Conservation (phyloP, 345 rosid genomes). For the Eutrema heterophyllum region DNA sequence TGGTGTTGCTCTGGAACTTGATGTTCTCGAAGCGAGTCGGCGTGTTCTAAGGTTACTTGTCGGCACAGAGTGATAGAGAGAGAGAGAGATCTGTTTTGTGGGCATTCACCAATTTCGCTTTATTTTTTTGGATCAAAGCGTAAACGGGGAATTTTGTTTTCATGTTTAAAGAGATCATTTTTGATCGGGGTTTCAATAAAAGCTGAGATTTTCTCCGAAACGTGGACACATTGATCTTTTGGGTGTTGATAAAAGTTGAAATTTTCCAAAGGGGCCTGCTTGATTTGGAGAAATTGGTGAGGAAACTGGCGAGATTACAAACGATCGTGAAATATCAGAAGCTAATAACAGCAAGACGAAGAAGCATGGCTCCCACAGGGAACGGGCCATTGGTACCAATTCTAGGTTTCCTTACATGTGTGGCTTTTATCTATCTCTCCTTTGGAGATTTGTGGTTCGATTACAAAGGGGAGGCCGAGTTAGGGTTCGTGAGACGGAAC, state of each 20-base stretch:
- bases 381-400: conserved; percentile 62
- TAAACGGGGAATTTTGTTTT: neutral
- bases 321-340: conserved; percentile 10
- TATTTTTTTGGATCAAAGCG: neutral
- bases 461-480: conserved; percentile 28
- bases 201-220: neutral
- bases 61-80: neutral
- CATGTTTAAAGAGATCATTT: neutral
- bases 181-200: neutral
- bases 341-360: conserved; percentile 13
- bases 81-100: conserved; percentile 1
- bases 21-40: neutral
- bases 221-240: neutral
- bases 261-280: neutral
- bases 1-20: neutral
- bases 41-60: neutral
- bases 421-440: conserved; percentile 65
- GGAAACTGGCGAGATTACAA: conserved; percentile 20
- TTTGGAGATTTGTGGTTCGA: conserved; percentile 55
- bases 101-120: neutral
- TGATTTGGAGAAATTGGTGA: too few relatives aligned
- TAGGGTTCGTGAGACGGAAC: conserved; percentile 61
- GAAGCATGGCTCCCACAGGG: conserved; percentile 42
- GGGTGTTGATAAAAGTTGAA: neutral
- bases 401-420: conserved; percentile 75